A percentile compares a stretch with the other conserved stretches of the same genome.
phyloP scores from a whole-genome alignment of 2,329 filamentous ascomycete genomes.

The Aurifilum marmelostoma region DNA sequence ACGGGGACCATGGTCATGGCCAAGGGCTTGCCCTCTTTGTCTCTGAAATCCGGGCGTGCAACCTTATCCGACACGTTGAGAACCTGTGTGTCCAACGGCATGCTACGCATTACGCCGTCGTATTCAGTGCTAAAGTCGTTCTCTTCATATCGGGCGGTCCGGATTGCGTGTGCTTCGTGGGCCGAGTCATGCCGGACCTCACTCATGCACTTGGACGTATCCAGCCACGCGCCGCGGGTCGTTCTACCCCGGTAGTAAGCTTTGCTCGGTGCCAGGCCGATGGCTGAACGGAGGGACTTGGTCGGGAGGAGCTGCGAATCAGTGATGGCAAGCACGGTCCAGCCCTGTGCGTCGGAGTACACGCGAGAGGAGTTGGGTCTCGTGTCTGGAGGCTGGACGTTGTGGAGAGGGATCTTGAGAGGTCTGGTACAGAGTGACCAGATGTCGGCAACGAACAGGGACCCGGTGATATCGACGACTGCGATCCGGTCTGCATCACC shows the following conservation, averaged over 20 bases:
- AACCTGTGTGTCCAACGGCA: no score
- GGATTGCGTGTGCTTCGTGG: conserved; percentile 8
- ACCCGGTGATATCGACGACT: conserved; percentile 55
- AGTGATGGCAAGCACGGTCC: conserved; percentile 23
- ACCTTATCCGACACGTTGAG: conserved; percentile 10
- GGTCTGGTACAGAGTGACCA: conserved; percentile 45
- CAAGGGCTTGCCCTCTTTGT: conserved; percentile 10
- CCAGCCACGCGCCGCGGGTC: conserved; percentile 21
- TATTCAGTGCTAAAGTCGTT: not conserved
- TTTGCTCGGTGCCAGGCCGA: conserved; percentile 15
- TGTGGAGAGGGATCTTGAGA: conserved; percentile 34
- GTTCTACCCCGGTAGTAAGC: conserved; percentile 15
- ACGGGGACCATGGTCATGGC: conserved; percentile 24
- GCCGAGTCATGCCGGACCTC: conserved; percentile 23
- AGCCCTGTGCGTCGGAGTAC: conserved; percentile 13
- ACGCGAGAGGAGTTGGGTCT: not conserved
- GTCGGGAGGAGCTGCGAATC: conserved; percentile 25
- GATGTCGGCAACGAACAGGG: conserved; percentile 55
- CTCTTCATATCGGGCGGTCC: not conserved
- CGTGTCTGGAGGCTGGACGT: conserved; percentile 19
- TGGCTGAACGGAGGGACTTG: conserved; percentile 14
- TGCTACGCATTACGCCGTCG: not conserved
- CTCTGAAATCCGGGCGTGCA: not conserved
- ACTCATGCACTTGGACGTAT: conserved; percentile 24
- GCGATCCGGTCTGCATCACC: conserved; percentile 53